Conservation (phyloP, 495 filamentous ascomycete species). For the Annulohypoxylon bovei region DNA sequence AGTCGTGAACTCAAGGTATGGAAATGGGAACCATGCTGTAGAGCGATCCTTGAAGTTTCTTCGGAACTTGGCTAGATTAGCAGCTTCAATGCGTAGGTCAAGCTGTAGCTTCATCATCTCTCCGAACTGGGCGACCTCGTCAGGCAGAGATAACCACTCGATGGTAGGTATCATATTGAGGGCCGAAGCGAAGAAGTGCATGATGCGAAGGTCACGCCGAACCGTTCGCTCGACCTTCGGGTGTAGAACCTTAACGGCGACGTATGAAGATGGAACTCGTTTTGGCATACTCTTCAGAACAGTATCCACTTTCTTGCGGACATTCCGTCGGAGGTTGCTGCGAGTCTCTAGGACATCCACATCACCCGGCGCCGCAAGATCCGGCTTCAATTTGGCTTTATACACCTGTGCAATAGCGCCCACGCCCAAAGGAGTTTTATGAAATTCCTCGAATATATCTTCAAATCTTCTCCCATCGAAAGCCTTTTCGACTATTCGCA, state of each 20-base stretch:
- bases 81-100: slow-evolving; percentile 92
- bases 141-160: slow-evolving; percentile 96
- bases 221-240: slow-evolving; percentile 90
- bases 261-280: slow-evolving; percentile 88
- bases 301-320: slow-evolving; percentile 83
- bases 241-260: slow-evolving; percentile 96
- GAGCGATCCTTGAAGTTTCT: slow-evolving; percentile 88
- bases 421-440: slow-evolving; percentile 89
- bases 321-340: slow-evolving; percentile 69
- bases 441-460: slow-evolving; percentile 97
- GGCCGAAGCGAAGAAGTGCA: slow-evolving; percentile 87
- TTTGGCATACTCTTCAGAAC: slow-evolving; percentile 86
- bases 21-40: slow-evolving; percentile 96
- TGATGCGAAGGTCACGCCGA: slow-evolving; percentile 88
- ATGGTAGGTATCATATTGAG: slow-evolving; percentile 93
- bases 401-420: slow-evolving; percentile 99
- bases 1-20: slow-evolving; percentile 90
- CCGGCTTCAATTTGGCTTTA: slow-evolving; percentile 88
- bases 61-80: slow-evolving; percentile 89
- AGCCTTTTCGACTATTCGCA: slow-evolving; percentile 77
- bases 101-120: slow-evolving; percentile 99
- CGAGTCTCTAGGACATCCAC: slow-evolving; percentile 61
- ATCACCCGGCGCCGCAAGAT: slow-evolving; percentile 72
- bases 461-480: slow-evolving; percentile 83
- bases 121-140: slow-evolving; percentile 93